Percentiles rank a stretch among this genome's conserved stretches.
Evolutionary conservation across 192 early-diverging fungal genomes (phyloP).

Genomic region (Diversispora eburnea): DNA sequence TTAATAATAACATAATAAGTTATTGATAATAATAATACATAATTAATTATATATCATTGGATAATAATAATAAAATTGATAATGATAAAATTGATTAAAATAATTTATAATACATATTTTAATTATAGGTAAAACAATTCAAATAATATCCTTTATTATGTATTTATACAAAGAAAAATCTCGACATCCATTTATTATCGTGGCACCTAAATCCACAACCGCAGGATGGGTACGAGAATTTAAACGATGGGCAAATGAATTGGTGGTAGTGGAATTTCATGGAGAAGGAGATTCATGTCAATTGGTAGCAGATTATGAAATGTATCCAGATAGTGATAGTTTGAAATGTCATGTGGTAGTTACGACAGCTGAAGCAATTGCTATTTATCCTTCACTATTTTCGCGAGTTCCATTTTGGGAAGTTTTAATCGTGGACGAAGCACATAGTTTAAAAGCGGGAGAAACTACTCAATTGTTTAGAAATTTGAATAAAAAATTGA

Average conservation of each 20-base stretch:
- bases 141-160: constrained; percentile 60
- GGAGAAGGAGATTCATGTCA: constrained; percentile 45
- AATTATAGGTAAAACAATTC: constrained; percentile 62
- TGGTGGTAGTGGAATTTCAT: constrained; percentile 53
- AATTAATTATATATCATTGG: background rate
- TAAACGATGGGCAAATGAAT: constrained; percentile 62
- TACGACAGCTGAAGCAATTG: constrained; percentile 58
- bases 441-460: constrained; percentile 71
- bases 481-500: constrained; percentile 45
- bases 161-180: constrained; percentile 44
- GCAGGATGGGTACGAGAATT: constrained; percentile 74
- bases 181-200: constrained; percentile 61
- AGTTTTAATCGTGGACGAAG: constrained; percentile 70
- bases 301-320: constrained; percentile 53
- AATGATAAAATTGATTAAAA: background rate
- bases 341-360: constrained; percentile 70
- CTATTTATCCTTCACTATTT: constrained; percentile 44
- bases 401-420: constrained; percentile 54
- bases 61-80: too few species aligned
- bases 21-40: background rate
- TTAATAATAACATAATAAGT: background rate
- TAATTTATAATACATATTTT: background rate
- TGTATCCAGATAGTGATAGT: constrained; percentile 32
- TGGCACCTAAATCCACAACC: constrained; percentile 61
- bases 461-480: constrained; percentile 56